These are phyloP conservation scores for Magnaporthiopsis incrustans DNA, from an alignment of 2,329 filamentous ascomycete genomes.

Conservation along the genomic window DNA sequence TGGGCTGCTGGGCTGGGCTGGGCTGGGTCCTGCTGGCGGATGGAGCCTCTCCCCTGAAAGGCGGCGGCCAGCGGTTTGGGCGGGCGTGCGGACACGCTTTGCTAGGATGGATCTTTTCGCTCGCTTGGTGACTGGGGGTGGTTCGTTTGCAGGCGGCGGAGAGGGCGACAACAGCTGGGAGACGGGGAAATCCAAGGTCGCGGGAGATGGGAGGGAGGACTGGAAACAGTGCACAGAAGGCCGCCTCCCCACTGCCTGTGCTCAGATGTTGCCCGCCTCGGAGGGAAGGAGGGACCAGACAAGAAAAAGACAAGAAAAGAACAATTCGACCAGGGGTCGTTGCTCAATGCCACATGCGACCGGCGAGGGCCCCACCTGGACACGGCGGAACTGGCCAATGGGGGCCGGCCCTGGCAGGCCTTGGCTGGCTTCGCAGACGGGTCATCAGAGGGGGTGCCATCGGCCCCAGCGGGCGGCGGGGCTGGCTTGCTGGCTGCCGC, in stretches of 20 bases:
- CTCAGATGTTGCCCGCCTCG: neutral
- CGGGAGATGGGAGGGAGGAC: neutral
- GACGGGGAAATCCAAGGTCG: constrained; percentile 1
- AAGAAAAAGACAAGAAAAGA: constrained; percentile 1
- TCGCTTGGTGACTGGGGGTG: neutral
- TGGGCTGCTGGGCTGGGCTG: constrained; percentile 3
- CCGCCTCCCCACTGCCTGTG: constrained; percentile 1
- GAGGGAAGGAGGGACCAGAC: neutral
- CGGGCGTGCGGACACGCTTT: constrained; percentile 4
- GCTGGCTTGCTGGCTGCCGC: neutral
- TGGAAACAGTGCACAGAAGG: neutral
- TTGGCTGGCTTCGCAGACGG: neutral
- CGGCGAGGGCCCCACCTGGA: neutral
- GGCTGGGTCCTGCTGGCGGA: constrained; percentile 12
- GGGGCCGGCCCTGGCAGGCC: neutral
- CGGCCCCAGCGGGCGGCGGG: neutral
- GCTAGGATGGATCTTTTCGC: neutral
- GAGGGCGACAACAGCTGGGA: constrained; percentile 4
- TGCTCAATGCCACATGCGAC: neutral
- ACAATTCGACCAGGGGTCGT: neutral
- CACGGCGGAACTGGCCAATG: neutral
- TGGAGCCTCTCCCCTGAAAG: constrained; percentile 2
- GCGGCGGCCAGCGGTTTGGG: constrained; percentile 9
- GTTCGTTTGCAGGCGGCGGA: constrained; percentile 7
- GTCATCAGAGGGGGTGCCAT: constrained; percentile 1